Percentiles rank a stretch among this genome's conserved stretches.
phyloP scores from a whole-genome alignment of 1,284 basidiomycete genomes.

The Exobasidium cylindrosporum region DNA sequence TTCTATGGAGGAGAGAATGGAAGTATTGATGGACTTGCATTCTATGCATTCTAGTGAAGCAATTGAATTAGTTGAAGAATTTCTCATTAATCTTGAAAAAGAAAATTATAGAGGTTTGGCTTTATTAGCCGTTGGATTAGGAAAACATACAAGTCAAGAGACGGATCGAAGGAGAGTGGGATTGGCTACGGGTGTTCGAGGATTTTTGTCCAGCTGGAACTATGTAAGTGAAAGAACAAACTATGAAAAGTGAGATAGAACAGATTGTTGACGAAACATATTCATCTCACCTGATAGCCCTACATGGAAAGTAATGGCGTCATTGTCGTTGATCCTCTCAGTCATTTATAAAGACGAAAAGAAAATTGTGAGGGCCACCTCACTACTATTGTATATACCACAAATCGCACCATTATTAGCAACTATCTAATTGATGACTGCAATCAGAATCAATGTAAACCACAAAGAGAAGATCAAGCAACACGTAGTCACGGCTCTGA shows the following conservation, averaged over 20 bases:
- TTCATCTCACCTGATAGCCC: slow-evolving; percentile 56
- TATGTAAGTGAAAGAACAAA: slow-evolving; percentile 20
- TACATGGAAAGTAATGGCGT: slow-evolving; percentile 88
- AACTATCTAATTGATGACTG: no score
- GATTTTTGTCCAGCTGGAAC: slow-evolving; percentile 83
- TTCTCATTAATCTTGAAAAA: slow-evolving; percentile 73
- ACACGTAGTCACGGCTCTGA: no score
- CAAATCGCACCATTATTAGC: no score
- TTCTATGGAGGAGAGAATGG: slow-evolving; percentile 60
- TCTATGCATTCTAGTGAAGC: slow-evolving; percentile 82
- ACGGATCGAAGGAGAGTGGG: slow-evolving; percentile 74
- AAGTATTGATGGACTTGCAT: slow-evolving; percentile 63
- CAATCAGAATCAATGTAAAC: no score
- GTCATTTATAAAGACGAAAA: slow-evolving; percentile 59
- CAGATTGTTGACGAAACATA: not conserved
- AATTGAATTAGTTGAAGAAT: slow-evolving; percentile 83
- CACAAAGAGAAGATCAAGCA: no score
- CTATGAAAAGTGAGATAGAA: not conserved
- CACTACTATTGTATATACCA: no score
- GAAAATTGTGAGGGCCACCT: slow-evolving; percentile 1
- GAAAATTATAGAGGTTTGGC: slow-evolving; percentile 71
- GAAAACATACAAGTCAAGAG: slow-evolving; percentile 88
- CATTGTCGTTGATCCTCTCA: slow-evolving; percentile 79
- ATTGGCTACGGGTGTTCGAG: slow-evolving; percentile 76
- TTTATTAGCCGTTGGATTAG: slow-evolving; percentile 87